These are phyloP conservation scores for Mrakia gelida DNA, from an alignment of 768 basidiomycete genomes.

Conservation along the genomic window DNA sequence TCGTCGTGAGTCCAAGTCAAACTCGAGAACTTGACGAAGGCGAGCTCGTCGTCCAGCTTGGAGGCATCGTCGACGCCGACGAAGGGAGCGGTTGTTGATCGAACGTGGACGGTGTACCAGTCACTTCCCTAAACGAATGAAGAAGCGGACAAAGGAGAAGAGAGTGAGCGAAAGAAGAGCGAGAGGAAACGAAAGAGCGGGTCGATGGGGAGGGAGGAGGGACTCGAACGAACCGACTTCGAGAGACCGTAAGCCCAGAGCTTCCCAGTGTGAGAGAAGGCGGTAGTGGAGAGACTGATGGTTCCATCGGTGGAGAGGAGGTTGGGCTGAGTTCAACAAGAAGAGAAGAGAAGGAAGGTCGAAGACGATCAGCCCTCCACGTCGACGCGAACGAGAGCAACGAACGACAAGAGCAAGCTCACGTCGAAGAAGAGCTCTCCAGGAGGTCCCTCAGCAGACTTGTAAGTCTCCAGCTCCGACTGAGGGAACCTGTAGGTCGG, in stretches of 20 bases:
- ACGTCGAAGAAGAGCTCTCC: slow-evolving; percentile 79
- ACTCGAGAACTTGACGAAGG: slow-evolving; percentile 20
- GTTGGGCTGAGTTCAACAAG: slow-evolving; percentile 55
- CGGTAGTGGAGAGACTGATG: slow-evolving; percentile 56
- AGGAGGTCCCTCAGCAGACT: slow-evolving; percentile 10
- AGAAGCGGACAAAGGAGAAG: background rate
- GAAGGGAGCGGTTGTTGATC: slow-evolving; percentile 19
- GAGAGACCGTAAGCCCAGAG: slow-evolving; percentile 75
- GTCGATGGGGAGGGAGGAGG: background rate
- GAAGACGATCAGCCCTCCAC: background rate
- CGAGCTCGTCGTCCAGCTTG: slow-evolving; percentile 15
- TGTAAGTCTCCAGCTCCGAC: background rate
- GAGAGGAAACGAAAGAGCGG: background rate
- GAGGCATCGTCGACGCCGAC: slow-evolving; percentile 18
- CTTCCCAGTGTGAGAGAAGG: slow-evolving; percentile 62
- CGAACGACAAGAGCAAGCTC: slow-evolving; percentile 35
- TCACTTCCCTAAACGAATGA: slow-evolving; percentile 33
- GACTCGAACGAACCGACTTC: slow-evolving; percentile 50
- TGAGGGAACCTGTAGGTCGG: slow-evolving; percentile 15
- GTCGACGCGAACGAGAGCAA: background rate
- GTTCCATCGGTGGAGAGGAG: slow-evolving; percentile 68
- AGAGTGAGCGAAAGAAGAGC: background rate
- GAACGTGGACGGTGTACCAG: slow-evolving; percentile 39
- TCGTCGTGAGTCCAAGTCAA: slow-evolving; percentile 59
- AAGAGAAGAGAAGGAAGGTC: background rate